Evolutionary conservation across 345 rosid species (phyloP).

Genomic region (Mercurialis annua): DNA sequence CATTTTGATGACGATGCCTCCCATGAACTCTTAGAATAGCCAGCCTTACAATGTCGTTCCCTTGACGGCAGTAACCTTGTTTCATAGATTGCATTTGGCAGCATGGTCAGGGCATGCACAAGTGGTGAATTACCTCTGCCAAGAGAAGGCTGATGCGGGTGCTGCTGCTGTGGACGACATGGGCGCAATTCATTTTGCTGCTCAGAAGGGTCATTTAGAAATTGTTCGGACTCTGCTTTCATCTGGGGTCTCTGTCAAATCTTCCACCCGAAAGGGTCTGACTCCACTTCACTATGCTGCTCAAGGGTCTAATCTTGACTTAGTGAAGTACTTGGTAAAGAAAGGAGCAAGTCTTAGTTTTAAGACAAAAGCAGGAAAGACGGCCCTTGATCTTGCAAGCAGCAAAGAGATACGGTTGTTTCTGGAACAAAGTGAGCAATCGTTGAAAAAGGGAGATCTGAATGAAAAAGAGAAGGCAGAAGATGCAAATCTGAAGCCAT

Average conservation of each 20-base stretch:
- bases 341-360: constrained; percentile 65
- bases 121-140: constrained; percentile 77
- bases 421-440: constrained; percentile 54
- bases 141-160: constrained; percentile 87
- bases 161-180: constrained; percentile 98
- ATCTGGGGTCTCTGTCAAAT: constrained; percentile 61
- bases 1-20: background rate
- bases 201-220: constrained; percentile 92
- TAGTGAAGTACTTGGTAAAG: constrained; percentile 65
- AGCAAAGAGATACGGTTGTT: constrained; percentile 46
- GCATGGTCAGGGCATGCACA: constrained; percentile 91
- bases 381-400: constrained; percentile 70
- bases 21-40: background rate
- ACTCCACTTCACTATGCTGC: constrained; percentile 90
- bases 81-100: constrained; percentile 75
- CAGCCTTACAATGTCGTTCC: constrained; percentile 15
- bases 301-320: constrained; percentile 80
- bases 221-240: constrained; percentile 56
- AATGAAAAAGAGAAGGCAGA: constrained; percentile 32
- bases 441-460: constrained; percentile 31
- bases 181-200: constrained; percentile 96
- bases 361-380: constrained; percentile 75
- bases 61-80: constrained; percentile 40
- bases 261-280: constrained; percentile 75
- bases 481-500: constrained; percentile 33